Conservation (phyloP, 441 rosid species). For the Codiaeum variegatum region DNA sequence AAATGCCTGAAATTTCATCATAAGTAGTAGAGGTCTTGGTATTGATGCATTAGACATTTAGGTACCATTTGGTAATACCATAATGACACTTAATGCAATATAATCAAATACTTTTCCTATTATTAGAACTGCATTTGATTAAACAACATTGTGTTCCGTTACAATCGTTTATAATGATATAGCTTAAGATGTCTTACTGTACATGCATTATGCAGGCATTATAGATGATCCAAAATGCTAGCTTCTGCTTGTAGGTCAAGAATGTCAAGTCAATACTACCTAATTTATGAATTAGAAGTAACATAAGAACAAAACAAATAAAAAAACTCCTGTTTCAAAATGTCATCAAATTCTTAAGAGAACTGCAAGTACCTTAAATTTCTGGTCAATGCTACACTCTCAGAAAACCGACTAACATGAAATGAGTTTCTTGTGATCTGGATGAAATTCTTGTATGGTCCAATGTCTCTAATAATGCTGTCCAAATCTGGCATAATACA, state of each 20-base stretch:
- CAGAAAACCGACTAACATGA: conserved; percentile 39
- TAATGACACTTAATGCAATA: no score
- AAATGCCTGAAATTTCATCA: conserved; percentile 55
- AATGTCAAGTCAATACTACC: conserved; percentile 60
- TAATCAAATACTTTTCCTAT: no score
- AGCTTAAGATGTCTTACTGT: conserved; percentile 39
- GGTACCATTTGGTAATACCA: no score
- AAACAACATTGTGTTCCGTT: no score
- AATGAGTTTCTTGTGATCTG: conserved; percentile 57
- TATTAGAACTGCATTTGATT: background rate
- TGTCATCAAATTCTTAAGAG: background rate
- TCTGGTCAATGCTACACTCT: conserved; percentile 39
- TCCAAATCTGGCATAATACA: conserved; percentile 52
- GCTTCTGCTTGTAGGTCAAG: conserved; percentile 84
- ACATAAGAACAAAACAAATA: conserved; percentile 1
- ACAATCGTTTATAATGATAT: conserved; percentile 14
- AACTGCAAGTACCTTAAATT: conserved; percentile 50
- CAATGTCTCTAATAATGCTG: conserved; percentile 57
- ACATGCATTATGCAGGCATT: conserved; percentile 94
- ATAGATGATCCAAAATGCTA: conserved; percentile 88
- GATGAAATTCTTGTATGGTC: conserved; percentile 74
- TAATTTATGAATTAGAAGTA: conserved; percentile 46
- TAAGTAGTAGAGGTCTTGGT: background rate
- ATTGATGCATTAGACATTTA: conserved; percentile 3
- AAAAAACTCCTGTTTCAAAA: background rate